Evolutionary conservation across 2,329 filamentous ascomycete genomes (phyloP).

Genomic region (Cyphellophora europaea): DNA sequence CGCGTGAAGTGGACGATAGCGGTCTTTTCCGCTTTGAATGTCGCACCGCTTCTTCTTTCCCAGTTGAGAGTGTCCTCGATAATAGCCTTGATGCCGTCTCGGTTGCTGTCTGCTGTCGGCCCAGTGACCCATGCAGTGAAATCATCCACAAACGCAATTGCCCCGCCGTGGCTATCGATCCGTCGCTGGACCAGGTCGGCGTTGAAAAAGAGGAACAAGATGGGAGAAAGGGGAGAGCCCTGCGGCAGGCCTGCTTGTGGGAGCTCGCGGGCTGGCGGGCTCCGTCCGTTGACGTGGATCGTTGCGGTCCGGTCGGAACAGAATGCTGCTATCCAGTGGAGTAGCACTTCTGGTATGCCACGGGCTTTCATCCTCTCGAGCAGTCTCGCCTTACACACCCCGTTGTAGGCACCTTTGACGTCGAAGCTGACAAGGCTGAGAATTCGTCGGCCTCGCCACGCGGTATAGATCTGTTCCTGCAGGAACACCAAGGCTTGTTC

Average conservation of each 20-base stretch:
- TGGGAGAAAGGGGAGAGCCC: constrained; percentile 27
- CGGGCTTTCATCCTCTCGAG: no score
- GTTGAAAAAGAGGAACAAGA: constrained; percentile 31
- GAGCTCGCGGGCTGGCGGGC: no score
- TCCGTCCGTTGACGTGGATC: no score
- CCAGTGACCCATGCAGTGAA: constrained; percentile 16
- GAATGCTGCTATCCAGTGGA: no score
- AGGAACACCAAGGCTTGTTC: constrained; percentile 1
- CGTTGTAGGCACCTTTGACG: no score
- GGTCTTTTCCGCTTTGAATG: constrained; percentile 26
- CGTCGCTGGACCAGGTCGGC: constrained; percentile 26
- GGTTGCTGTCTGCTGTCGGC: constrained; percentile 4
- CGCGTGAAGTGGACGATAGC: constrained; percentile 25
- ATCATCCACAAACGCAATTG: constrained; percentile 23
- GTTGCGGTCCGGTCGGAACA: no score
- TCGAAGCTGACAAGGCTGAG: no score
- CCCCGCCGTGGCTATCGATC: constrained; percentile 22
- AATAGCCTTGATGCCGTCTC: constrained; percentile 1
- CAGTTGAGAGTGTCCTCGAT: constrained; percentile 4
- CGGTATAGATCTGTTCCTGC: constrained; percentile 5
- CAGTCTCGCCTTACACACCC: no score
- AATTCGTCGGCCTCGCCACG: constrained; percentile 19
- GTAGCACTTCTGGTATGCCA: no score
- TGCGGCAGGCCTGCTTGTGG: no score
- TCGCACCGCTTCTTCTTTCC: constrained; percentile 22